Base-by-base conservation (phyloP, 2,329 filamentous ascomycete genomes). In the Colletotrichum musae region DNA sequence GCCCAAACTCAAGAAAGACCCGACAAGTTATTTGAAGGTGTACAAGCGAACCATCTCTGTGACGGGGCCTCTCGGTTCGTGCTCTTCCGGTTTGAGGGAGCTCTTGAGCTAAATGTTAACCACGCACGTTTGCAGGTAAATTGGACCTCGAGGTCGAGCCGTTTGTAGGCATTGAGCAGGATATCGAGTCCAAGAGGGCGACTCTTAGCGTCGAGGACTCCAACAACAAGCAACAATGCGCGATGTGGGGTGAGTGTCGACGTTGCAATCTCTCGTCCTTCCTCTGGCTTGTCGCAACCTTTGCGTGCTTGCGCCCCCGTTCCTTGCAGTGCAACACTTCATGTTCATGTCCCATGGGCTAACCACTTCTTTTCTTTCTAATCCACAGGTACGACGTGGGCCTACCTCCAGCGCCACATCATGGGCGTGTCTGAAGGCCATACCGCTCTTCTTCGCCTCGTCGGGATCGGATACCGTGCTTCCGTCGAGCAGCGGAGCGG, bases 371-470 rank as follows among this genome's bases (percentile, higher is more conserved):
- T 24, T 24, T 24, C 21, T 24, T 5, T 5, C 72, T 45, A 5
- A 12, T 32, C 26, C 7, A 50, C 73, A 97, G 95, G 95, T 72
- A 98, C 95, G 6, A 93, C 91, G 52, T 95, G 96, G 83, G 91
- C 94, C 41, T 95, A 97, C 78, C 87, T 99, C 63, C 92, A 93
- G 76, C 97, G 96, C 80, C 91, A 97, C 84, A 93, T 99, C 71
- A 90, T 94, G 72, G 96, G 96, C 69, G 96, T 99, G 24, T 97
- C 94, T 45, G 96, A 99, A 87, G 96, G 96, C 43, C 96, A 99
- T 83, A 95, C 94, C 18, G 94, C 95, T 41, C 94, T 99, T 75
- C 86, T 99, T 61, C 92, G 95, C 72, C 88, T 99, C 61, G 94
- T 98, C 32, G 96, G 96, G 77, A 96, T 99, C 68, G 96, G 96